A percentile compares a stretch with the other conserved stretches of the same genome.
Conservation (phyloP, 805 yeast genomes). For the Metschnikowia drakensbergensis region DNA sequence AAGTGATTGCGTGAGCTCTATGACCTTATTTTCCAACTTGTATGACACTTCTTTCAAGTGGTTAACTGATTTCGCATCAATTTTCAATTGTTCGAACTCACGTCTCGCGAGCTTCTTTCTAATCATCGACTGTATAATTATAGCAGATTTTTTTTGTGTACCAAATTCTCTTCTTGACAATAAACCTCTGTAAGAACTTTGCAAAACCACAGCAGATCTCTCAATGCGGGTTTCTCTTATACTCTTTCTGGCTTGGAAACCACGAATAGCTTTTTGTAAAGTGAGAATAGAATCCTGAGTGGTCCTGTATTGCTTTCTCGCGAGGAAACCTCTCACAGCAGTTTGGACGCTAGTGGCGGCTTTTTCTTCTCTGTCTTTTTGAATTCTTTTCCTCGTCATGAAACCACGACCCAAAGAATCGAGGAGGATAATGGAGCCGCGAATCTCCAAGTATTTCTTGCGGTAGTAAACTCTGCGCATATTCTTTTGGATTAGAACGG, state of each 20-base stretch:
- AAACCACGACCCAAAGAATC: constrained; percentile 68
- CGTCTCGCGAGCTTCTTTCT: constrained; percentile 72
- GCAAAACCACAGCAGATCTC: constrained; percentile 67
- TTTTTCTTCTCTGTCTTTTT: constrained; percentile 49
- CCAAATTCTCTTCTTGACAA: constrained; percentile 53
- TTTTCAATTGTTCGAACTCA: constrained; percentile 60
- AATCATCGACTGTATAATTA: constrained; percentile 69
- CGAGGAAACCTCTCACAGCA: constrained; percentile 49
- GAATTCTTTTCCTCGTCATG: constrained; percentile 51
- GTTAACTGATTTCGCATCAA: constrained; percentile 90
- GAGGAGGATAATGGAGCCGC: constrained; percentile 48
- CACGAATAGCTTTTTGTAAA: constrained; percentile 49
- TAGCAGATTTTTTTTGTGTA: constrained; percentile 50
- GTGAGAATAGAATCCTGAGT: constrained; percentile 37
- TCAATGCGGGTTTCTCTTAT: constrained; percentile 48
- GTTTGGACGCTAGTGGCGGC: constrained; percentile 77
- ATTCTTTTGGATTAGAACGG: constrained; percentile 81
- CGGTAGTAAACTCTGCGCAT: constrained; percentile 64
- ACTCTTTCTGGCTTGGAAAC: constrained; percentile 51
- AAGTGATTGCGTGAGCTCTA: constrained; percentile 83
- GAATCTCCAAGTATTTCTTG: constrained; percentile 52
- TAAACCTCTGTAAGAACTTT: constrained; percentile 68
- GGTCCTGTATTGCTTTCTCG: constrained; percentile 37
- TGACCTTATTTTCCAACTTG: constrained; percentile 94
- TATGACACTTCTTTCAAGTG: constrained; percentile 89